phyloP scores from a whole-genome alignment of 345 rosid species.

The Lepidium didymum region DNA sequence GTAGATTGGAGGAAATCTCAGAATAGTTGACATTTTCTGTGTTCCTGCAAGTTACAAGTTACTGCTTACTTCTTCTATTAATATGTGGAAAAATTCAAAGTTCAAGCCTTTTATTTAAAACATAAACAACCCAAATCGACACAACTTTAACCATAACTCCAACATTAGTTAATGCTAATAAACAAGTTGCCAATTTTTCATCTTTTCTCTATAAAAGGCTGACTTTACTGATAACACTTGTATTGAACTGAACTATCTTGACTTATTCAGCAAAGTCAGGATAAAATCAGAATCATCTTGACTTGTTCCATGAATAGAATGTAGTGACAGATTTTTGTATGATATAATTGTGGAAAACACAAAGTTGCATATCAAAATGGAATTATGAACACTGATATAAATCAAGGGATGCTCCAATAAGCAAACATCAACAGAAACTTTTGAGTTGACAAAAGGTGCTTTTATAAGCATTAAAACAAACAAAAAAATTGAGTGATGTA shows the following conservation, averaged over 20 bases:
- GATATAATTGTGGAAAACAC: not conserved
- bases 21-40: slow-evolving; percentile 1
- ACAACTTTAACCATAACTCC: not conserved
- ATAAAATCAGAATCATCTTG: not conserved
- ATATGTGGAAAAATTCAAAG: slow-evolving; percentile 10
- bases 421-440: not conserved
- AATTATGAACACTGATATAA: not conserved
- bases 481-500: not conserved
- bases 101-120: not conserved
- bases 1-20: not conserved
- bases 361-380: not conserved
- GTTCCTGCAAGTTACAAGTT: slow-evolving; percentile 1
- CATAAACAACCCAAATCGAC: not conserved
- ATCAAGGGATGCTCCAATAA: not conserved
- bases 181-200: not conserved
- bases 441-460: slow-evolving; percentile 11
- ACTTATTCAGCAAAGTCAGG: not conserved
- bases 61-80: not conserved
- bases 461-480: not conserved
- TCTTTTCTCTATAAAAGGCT: not conserved
- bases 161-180: not conserved
- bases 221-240: not conserved
- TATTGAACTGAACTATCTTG: not conserved
- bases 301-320: not conserved
- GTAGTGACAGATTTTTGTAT: not conserved